Evolutionary conservation across 257 asterid genomes (phyloP).

Genomic region (Jacaranda copaia): DNA sequence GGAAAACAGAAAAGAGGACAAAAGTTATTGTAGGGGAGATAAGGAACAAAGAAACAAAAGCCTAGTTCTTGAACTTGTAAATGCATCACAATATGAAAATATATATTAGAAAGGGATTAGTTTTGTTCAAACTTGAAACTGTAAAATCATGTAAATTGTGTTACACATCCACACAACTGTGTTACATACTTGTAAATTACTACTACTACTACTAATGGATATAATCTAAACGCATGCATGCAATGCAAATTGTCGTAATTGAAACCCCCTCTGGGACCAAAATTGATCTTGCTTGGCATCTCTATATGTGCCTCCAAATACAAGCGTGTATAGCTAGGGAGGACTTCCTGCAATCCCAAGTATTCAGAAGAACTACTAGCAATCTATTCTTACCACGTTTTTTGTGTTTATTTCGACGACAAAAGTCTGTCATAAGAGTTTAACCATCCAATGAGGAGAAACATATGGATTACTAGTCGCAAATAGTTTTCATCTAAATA

Average conservation of each 20-base stretch:
- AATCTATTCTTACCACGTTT: too few species aligned
- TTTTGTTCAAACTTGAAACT: slow-evolving; percentile 20
- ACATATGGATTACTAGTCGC: too few species aligned
- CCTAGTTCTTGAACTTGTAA: slow-evolving; percentile 21
- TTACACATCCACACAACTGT: too few species aligned
- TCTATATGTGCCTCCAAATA: background rate
- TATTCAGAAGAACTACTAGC: background rate
- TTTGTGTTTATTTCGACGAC: too few species aligned
- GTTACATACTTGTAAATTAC: background rate
- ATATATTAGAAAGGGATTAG: background rate
- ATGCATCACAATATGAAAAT: slow-evolving; percentile 33
- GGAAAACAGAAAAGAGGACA: background rate
- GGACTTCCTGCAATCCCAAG: background rate
- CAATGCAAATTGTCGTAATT: background rate
- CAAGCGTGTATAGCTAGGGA: background rate
- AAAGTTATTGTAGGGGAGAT: background rate
- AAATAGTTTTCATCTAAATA: too few species aligned
- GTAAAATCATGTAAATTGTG: background rate
- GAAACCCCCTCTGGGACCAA: background rate
- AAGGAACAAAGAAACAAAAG: slow-evolving; percentile 20
- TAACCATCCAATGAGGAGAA: too few species aligned
- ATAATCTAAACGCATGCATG: background rate
- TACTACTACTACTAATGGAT: background rate
- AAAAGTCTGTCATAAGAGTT: too few species aligned
- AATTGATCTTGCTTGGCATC: background rate